Conservation (phyloP, 2,329 filamentous ascomycete species). For the Hortaea werneckii region DNA sequence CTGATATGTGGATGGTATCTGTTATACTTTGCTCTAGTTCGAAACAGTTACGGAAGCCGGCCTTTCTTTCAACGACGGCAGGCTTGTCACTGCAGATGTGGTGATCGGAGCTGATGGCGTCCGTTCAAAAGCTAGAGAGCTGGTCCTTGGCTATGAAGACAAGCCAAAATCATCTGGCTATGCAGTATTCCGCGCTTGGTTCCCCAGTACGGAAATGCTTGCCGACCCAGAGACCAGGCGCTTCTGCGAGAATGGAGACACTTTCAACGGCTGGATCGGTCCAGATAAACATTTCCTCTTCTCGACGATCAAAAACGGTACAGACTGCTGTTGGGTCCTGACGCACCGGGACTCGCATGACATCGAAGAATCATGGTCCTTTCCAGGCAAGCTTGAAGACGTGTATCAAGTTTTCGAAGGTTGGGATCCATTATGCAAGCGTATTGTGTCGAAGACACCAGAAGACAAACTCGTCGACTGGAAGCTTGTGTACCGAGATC, state of each 20-base stretch:
- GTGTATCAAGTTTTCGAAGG: constrained; percentile 33
- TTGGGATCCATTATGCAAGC: constrained; percentile 38
- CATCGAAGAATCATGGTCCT: constrained; percentile 39
- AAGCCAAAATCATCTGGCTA: constrained; percentile 37
- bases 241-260: constrained; percentile 43
- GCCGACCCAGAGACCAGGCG: constrained; percentile 23
- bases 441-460: constrained; percentile 34
- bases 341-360: constrained; percentile 39
- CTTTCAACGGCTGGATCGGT: constrained; percentile 43
- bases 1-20: too few species aligned
- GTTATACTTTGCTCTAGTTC: constrained; percentile 3
- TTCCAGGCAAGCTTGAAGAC: constrained; percentile 29
- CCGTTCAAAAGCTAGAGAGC: constrained; percentile 39
- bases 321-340: constrained; percentile 45
- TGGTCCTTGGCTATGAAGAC: constrained; percentile 40
- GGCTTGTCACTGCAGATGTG: constrained; percentile 35
- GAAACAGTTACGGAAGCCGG: constrained; percentile 13
- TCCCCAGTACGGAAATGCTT: constrained; percentile 34
- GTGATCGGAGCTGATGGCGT: constrained; percentile 44
- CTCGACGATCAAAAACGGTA: constrained; percentile 41
- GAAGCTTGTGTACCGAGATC: constrained; percentile 47
- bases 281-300: constrained; percentile 43
- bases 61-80: constrained; percentile 26
- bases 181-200: constrained; percentile 46
- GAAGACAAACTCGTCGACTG: constrained; percentile 34